phyloP scores from a whole-genome alignment of 495 filamentous ascomycete species.

The Letharia lupina region DNA sequence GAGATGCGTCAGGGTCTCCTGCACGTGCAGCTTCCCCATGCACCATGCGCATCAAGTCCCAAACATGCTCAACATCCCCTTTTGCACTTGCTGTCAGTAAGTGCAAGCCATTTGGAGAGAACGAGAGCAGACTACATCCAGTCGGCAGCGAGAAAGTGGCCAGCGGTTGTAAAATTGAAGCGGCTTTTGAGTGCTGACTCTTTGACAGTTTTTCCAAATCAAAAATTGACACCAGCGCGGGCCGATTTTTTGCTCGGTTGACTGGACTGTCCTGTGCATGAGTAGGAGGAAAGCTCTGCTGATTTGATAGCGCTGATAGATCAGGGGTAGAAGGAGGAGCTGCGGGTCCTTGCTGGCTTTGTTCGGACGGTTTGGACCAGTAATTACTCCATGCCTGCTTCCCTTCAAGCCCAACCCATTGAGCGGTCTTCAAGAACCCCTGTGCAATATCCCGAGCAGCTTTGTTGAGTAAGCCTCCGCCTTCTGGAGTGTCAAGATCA shows the following conservation, averaged over 20 bases:
- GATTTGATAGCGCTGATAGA: slow-evolving; percentile 30
- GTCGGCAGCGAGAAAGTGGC: slow-evolving; percentile 73
- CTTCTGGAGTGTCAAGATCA: slow-evolving; percentile 66
- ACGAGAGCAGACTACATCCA: slow-evolving; percentile 86
- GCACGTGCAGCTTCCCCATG: slow-evolving; percentile 16
- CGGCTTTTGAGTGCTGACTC: slow-evolving; percentile 31
- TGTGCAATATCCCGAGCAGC: slow-evolving; percentile 82
- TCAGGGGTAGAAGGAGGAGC: slow-evolving; percentile 28
- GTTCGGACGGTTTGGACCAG: slow-evolving; percentile 58
- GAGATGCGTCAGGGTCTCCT: slow-evolving; percentile 28
- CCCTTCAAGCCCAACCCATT: slow-evolving; percentile 79
- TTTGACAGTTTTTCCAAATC: slow-evolving; percentile 59
- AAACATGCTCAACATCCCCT: slow-evolving; percentile 84
- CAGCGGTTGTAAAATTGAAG: slow-evolving; percentile 44
- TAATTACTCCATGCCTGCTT: slow-evolving; percentile 84
- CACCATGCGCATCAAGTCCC: slow-evolving; percentile 71
- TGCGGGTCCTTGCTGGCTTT: slow-evolving; percentile 22
- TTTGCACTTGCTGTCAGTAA: slow-evolving; percentile 86
- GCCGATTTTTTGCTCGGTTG: slow-evolving; percentile 46
- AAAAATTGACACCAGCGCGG: slow-evolving; percentile 73
- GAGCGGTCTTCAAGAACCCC: slow-evolving; percentile 79
- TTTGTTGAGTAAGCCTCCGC: slow-evolving; percentile 75
- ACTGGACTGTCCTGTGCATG: slow-evolving; percentile 46
- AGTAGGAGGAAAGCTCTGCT: slow-evolving; percentile 62
- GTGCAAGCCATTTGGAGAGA: slow-evolving; percentile 74